phyloP scores from a whole-genome alignment of 2,329 filamentous ascomycete genomes.

The Colletotrichum chlorophyti region DNA sequence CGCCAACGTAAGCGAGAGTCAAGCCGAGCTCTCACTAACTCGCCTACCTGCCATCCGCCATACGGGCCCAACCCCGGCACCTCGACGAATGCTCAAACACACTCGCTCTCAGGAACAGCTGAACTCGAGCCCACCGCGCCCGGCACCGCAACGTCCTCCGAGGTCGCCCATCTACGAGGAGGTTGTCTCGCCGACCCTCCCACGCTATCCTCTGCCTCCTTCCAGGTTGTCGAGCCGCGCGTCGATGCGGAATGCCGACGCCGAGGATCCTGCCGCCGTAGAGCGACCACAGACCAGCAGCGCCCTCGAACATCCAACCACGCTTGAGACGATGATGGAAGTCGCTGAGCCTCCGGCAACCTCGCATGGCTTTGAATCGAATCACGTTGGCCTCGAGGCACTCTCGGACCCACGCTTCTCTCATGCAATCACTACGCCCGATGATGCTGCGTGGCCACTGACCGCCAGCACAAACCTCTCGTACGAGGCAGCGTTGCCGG shows the following conservation, averaged over 20 bases:
- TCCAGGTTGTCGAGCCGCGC: constrained; percentile 63
- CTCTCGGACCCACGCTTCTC: constrained; percentile 37
- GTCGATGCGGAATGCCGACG: constrained; percentile 45
- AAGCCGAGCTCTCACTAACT: neutral
- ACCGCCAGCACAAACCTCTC: constrained; percentile 40
- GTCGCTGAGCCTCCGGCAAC: constrained; percentile 29
- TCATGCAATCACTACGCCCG: constrained; percentile 50
- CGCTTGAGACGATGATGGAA: constrained; percentile 41
- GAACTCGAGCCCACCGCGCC: constrained; percentile 52
- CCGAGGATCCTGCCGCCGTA: constrained; percentile 25
- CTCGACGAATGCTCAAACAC: constrained; percentile 48
- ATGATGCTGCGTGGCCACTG: constrained; percentile 53
- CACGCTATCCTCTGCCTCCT: constrained; percentile 52
- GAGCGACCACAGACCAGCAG: constrained; percentile 54
- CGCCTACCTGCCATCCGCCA: constrained; percentile 7
- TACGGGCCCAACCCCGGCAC: constrained; percentile 20
- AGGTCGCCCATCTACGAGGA: constrained; percentile 49
- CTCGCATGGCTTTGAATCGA: constrained; percentile 13
- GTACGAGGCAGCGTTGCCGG: constrained; percentile 56
- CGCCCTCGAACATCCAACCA: constrained; percentile 52
- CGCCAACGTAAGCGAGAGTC: neutral
- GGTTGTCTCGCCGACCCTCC: constrained; percentile 34
- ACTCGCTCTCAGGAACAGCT: constrained; percentile 58
- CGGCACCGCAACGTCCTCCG: constrained; percentile 48
- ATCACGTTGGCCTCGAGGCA: constrained; percentile 30